Evolutionary conservation across 2,329 filamentous ascomycete species (phyloP).

Genomic region (Hypoxylon rubiginosum): DNA sequence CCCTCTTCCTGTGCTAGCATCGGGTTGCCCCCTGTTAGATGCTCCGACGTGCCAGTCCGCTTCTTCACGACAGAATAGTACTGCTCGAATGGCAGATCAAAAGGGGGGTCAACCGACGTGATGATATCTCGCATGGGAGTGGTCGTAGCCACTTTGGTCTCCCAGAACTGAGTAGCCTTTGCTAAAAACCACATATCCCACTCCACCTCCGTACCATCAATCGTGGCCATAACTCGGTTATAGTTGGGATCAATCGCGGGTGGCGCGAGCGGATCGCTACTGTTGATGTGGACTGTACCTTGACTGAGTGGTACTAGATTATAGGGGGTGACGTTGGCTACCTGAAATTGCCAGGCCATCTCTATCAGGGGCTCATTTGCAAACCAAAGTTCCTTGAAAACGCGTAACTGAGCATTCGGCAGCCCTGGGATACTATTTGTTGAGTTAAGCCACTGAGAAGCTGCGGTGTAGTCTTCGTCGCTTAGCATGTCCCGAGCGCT

Average conservation of each 20-base stretch:
- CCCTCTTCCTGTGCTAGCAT: conserved; percentile 59
- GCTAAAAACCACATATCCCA: conserved; percentile 33
- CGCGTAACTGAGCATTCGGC: conserved; percentile 6
- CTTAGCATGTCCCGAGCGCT: conserved; percentile 7
- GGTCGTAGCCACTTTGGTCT: conserved; percentile 21
- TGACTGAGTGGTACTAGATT: conserved; percentile 24
- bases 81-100: conserved; percentile 20
- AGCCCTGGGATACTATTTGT: conserved; percentile 18
- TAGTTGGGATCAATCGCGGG: conserved; percentile 29
- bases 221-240: conserved; percentile 20
- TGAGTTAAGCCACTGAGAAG: conserved; percentile 21
- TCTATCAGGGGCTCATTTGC: conserved; percentile 19
- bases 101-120: conserved; percentile 9
- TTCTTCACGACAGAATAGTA: conserved; percentile 10
- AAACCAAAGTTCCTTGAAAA: conserved; percentile 30
- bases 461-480: conserved; percentile 18
- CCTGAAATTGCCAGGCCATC: conserved; percentile 26
- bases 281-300: conserved; percentile 29
- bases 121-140: conserved; percentile 20
- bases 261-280: conserved; percentile 16
- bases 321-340: conserved; percentile 25
- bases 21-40: conserved; percentile 24
- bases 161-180: conserved; percentile 22
- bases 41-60: conserved; percentile 25
- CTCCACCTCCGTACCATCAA: conserved; percentile 22